Conservation (phyloP, 345 rosid genomes). For the Hevea brasiliensis region DNA sequence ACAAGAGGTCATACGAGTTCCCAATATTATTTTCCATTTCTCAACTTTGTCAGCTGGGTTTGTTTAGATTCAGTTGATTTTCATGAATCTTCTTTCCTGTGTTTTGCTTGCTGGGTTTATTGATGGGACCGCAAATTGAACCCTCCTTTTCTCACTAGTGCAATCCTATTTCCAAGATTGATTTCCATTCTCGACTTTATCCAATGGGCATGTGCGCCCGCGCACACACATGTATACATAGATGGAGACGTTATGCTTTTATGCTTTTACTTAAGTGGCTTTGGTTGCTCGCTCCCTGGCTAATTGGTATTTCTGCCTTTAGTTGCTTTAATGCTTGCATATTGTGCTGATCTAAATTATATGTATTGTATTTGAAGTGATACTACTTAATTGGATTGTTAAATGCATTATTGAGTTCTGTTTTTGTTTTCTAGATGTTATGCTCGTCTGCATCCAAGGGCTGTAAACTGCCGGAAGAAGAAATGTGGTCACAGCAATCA, state of each 20-base stretch:
- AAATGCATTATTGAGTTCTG: background rate
- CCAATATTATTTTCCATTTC: slow-evolving; percentile 19
- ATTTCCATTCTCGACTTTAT: slow-evolving; percentile 31
- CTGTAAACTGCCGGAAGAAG: slow-evolving; percentile 98
- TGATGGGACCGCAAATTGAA: slow-evolving; percentile 37
- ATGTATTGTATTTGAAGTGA: background rate
- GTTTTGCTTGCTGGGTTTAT: background rate
- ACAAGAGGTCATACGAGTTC: slow-evolving; percentile 17
- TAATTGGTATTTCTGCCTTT: too few relatives aligned
- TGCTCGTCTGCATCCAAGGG: slow-evolving; percentile 94
- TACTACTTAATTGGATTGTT: background rate
- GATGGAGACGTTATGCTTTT: too few relatives aligned
- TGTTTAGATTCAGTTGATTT: background rate
- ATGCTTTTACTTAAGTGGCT: too few relatives aligned
- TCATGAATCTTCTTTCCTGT: too few relatives aligned
- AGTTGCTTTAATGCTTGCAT: too few relatives aligned
- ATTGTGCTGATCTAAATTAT: background rate
- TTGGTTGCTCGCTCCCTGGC: too few relatives aligned
- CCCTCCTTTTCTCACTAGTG: slow-evolving; percentile 24
- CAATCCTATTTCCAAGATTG: slow-evolving; percentile 18
- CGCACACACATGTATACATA: slow-evolving; percentile 25
- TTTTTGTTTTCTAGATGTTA: slow-evolving; percentile 55
- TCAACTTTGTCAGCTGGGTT: slow-evolving; percentile 38
- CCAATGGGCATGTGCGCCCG: slow-evolving; percentile 19
- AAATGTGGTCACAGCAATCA: slow-evolving; percentile 99